Conservation (phyloP, 2,329 filamentous ascomycete species). For the Ascochyta clinopodiicola region DNA sequence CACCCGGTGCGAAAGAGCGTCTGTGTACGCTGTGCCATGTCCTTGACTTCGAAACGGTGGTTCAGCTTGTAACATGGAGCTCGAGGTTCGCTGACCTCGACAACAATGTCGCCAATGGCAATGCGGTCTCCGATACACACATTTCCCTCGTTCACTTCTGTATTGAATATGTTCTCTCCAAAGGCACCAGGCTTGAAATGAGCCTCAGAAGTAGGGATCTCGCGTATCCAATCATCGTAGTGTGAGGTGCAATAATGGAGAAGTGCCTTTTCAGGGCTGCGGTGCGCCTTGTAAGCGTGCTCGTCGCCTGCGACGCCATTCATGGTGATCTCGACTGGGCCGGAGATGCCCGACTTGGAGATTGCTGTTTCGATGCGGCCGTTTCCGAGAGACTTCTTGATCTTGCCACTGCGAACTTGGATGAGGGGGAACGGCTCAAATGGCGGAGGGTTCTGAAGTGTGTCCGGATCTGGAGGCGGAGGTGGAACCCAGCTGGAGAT, state of each 20-base stretch:
- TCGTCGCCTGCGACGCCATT: constrained; percentile 66
- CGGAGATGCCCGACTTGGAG: constrained; percentile 57
- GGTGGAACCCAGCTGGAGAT: constrained; percentile 29
- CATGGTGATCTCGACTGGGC: constrained; percentile 55
- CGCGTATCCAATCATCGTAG: constrained; percentile 62
- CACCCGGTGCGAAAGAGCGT: constrained; percentile 66
- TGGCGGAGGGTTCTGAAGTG: constrained; percentile 28
- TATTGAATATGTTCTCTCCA: constrained; percentile 68
- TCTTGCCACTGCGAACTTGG: constrained; percentile 64
- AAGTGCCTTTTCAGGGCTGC: constrained; percentile 68
- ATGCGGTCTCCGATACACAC: constrained; percentile 70
- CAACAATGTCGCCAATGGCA: constrained; percentile 56
- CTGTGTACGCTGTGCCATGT: constrained; percentile 66
- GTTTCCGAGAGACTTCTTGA: constrained; percentile 62
- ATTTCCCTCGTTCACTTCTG: constrained; percentile 67
- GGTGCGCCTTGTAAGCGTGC: constrained; percentile 68
- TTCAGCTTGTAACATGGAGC: constrained; percentile 74
- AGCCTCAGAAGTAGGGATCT: constrained; percentile 59
- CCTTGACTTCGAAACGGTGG: constrained; percentile 68
- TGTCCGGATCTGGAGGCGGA: constrained; percentile 28
- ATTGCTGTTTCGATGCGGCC: constrained; percentile 61
- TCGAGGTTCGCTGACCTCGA: constrained; percentile 67
- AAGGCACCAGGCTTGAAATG: constrained; percentile 66
- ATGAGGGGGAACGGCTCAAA: constrained; percentile 57
- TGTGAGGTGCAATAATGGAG: constrained; percentile 67